Conservation (phyloP, 2,329 filamentous ascomycete genomes). For the Fusarium marasasianum region DNA sequence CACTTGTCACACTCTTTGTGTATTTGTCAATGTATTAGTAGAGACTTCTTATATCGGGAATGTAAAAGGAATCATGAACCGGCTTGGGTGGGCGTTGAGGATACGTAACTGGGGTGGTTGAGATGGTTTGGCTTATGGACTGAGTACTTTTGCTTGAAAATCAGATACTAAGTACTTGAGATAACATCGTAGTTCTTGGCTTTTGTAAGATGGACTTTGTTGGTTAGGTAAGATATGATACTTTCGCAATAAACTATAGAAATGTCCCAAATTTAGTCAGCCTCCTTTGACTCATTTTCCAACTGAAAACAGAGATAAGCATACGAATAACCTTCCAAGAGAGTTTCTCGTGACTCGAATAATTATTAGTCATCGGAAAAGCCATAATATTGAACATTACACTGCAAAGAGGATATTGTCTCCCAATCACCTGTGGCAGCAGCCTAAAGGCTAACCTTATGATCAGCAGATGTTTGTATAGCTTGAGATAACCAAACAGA, state of each 20-base stretch:
- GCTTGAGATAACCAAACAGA: no score
- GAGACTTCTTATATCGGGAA: not conserved
- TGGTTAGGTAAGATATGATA: not conserved
- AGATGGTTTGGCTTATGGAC: not conserved
- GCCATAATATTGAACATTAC: rapidly evolving
- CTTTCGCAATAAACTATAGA: not conserved
- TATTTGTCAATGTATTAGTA: not conserved
- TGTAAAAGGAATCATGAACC: not conserved
- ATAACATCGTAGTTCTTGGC: rapidly evolving
- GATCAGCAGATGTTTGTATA: rapidly evolving
- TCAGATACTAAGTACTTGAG: no score
- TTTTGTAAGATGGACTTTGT: not conserved
- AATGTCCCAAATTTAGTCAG: no score
- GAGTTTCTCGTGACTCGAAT: rapidly evolving
- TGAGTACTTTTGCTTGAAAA: not conserved
- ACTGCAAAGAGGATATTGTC: no score
- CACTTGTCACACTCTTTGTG: not conserved
- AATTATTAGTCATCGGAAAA: not conserved
- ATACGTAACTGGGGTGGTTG: not conserved
- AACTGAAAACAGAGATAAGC: not conserved
- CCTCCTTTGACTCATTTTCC: no score
- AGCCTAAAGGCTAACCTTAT: not conserved
- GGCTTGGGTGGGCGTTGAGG: not conserved
- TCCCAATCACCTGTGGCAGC: not conserved
- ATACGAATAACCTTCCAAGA: rapidly evolving